Conservation (phyloP, 2,329 filamentous ascomycete species). For the Bipolaris oryzae region DNA sequence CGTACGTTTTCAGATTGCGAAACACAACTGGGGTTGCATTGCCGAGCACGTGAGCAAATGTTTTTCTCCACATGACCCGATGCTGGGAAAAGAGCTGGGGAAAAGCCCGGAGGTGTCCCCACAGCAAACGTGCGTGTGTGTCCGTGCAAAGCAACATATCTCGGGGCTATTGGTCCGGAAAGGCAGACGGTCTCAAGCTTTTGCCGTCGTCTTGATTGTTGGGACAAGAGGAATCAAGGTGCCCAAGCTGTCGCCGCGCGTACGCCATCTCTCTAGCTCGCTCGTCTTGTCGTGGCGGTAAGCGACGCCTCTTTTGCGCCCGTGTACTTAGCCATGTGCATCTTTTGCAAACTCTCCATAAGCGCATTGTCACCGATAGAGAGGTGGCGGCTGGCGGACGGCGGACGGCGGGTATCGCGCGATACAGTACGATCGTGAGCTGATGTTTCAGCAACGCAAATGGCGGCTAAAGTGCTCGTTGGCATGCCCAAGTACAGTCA, state of each 20-base stretch:
- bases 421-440: neutral
- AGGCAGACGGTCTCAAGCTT: constrained; percentile 6
- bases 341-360: neutral
- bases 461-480: constrained; percentile 4
- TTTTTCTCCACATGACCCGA: neutral
- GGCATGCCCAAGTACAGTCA: too few relatives aligned
- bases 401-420: neutral
- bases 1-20: neutral
- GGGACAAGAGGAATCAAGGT: constrained; percentile 15
- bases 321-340: neutral
- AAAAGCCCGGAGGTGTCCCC: constrained; percentile 13
- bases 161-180: constrained; percentile 1
- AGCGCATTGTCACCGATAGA: neutral
- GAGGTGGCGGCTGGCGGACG: neutral
- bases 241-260: constrained; percentile 13
- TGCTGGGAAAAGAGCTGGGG: constrained; percentile 10
- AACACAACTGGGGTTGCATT: neutral
- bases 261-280: constrained; percentile 4
- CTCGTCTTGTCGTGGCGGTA: constrained; percentile 6
- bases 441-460: neutral
- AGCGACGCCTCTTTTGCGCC: neutral
- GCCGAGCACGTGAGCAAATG: constrained; percentile 4
- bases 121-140: neutral
- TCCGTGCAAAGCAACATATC: constrained; percentile 5
- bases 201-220: constrained; percentile 10